These are phyloP conservation scores for Misopates orontium DNA, from an alignment of 257 asterid species.

Conservation along the genomic window DNA sequence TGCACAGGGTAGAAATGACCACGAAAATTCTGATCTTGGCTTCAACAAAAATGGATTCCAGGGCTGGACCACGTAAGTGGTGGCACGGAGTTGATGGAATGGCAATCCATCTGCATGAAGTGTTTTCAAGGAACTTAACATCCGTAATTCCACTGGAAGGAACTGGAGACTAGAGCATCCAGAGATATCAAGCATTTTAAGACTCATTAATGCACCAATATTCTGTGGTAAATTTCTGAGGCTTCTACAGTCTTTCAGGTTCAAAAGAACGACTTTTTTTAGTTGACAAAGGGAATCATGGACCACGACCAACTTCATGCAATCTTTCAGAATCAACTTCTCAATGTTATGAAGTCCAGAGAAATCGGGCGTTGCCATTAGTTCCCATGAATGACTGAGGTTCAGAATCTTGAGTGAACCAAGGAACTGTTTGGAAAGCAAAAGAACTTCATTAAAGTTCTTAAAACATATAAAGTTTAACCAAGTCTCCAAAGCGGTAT, in stretches of 20 bases:
- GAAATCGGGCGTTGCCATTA: slow-evolving; percentile 17
- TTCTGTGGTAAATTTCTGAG: slow-evolving; percentile 22
- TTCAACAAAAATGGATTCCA: neutral
- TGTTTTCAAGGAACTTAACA: slow-evolving; percentile 22
- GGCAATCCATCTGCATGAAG: slow-evolving; percentile 26
- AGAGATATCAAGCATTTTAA: slow-evolving; percentile 20
- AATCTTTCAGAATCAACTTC: slow-evolving; percentile 24
- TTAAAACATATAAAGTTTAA: no score
- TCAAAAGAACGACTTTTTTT: slow-evolving; percentile 4
- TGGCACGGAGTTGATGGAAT: neutral
- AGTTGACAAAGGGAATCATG: slow-evolving; percentile 19
- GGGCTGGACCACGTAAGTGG: neutral
- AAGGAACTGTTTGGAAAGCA: slow-evolving; percentile 13
- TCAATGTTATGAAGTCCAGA: slow-evolving; percentile 14
- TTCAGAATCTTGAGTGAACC: slow-evolving; percentile 27
- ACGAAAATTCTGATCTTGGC: slow-evolving; percentile 11
- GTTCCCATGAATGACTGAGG: slow-evolving; percentile 26
- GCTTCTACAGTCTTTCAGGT: slow-evolving; percentile 21
- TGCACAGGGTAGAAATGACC: slow-evolving; percentile 19
- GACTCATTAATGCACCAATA: slow-evolving; percentile 19
- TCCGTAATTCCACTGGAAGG: slow-evolving; percentile 11
- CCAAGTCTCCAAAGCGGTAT: neutral
- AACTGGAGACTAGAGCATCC: slow-evolving; percentile 23
- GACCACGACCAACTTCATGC: slow-evolving; percentile 7
- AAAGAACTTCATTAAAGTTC: neutral